Conservation (phyloP, 805 yeast genomes). For the Candida anglica region DNA sequence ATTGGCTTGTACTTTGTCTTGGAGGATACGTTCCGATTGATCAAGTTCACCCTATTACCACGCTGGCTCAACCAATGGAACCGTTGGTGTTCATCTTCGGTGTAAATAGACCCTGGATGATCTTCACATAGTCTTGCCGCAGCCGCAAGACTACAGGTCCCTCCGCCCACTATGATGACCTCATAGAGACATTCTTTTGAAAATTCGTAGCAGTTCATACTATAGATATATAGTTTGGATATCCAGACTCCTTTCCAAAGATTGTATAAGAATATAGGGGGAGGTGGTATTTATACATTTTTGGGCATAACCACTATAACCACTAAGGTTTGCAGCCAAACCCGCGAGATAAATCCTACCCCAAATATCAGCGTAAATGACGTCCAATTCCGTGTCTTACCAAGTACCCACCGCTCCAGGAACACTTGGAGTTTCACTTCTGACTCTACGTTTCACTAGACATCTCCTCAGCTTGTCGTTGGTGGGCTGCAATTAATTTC, state of each 20-base stretch:
- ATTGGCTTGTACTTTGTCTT: conserved; percentile 9
- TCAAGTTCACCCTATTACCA: conserved; percentile 22
- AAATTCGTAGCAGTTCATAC: conserved; percentile 5
- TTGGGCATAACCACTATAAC: no score
- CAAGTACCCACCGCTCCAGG: no score
- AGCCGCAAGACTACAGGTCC: conserved; percentile 41
- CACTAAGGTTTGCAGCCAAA: conserved; percentile 7
- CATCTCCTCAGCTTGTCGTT: no score
- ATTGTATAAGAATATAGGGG: no score
- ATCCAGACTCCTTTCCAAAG: conserved; percentile 1
- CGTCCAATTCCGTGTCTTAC: no score
- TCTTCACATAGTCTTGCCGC: conserved; percentile 40
- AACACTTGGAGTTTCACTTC: no score
- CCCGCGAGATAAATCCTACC: no score
- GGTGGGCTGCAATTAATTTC: no score
- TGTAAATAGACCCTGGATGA: conserved; percentile 38
- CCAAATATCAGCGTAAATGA: no score
- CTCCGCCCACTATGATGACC: conserved; percentile 42
- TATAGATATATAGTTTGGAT: neutral
- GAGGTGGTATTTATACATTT: no score
- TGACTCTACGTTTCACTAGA: no score
- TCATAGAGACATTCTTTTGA: conserved; percentile 26
- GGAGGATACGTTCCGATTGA: conserved; percentile 12
- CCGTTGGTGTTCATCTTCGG: conserved; percentile 46
- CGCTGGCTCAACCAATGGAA: conserved; percentile 41